Base-by-base conservation (phyloP, 441 rosid species). In the Biscutella laevigata region DNA sequence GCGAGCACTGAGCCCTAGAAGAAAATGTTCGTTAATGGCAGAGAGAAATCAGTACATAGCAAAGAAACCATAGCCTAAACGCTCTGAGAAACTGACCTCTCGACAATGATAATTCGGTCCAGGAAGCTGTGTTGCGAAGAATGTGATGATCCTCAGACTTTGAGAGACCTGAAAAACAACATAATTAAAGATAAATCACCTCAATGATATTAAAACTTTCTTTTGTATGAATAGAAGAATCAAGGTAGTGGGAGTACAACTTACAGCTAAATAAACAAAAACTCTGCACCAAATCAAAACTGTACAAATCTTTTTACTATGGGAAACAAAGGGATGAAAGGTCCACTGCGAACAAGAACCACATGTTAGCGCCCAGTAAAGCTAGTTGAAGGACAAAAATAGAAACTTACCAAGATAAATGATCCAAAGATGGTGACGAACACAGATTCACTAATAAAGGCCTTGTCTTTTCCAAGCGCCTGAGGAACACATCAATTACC, bases 21-120 rank as follows among this genome's bases (percentile, higher is more conserved):
- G 44, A 50, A 15, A 64, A 17, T n/a, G 48, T 59, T 21, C 8
- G 42, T 36, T 36, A 53, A n/a, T 28, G 13, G 9, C 19, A 25
- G 20, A 16, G 47, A 50, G 1, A 25, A 41, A 27, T 6, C 13
- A 60, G 20, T 4, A 4, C 12, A 50, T 8, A 63, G 38, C 36
- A 28, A 57, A 32, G 28, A 39, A 53, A 35, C 59, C 44, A 21
- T 39, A 20, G 2, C 16, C 7, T 2, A 4, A 58, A 46, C 37
- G 1, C 4, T 29, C 39, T 9, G 29, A 21, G 47, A 39, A 59
- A 24, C 46, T 56, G 66, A 82, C 97, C 84, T 83, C 88, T 15
- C 80, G 94, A 60, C 97, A 89, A 57, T 89, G 97, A 71, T 88
- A 88, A 54, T 83, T 86, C 24, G 97, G 97, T 54, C 94, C 94